Base-by-base conservation (phyloP, 2,329 filamentous ascomycete genomes). In the Endocalyx cinctus region DNA sequence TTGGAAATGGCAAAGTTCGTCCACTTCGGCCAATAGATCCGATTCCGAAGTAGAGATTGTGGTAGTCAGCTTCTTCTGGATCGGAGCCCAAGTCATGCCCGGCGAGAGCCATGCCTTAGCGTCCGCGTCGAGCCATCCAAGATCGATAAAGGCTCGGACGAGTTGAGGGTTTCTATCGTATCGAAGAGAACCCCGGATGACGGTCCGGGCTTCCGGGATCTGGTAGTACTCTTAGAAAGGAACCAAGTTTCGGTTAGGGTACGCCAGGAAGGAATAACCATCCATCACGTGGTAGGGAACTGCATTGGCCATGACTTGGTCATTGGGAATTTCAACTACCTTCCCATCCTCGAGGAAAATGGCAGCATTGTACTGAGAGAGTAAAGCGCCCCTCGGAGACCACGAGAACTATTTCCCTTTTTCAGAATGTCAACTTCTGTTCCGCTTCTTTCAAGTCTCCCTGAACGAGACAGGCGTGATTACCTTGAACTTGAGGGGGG, bases 131-230 rank as follows among this genome's bases (percentile, higher is more conserved):
- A 83, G 29, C 79, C 79, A 83, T 25, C 79, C 80, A 29, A 82
- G 77, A 47, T 82, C 77, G 31, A 81, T 76, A n/a, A 86, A 71
- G 16, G 70, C 70, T 54, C 76, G 77, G 56, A 85, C 72, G 56
- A 85, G 77, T 48, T 80, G 72, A 2, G 81, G 79, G 66, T 84
- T 83, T 8, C 79, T 79, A 41, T 77, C 66, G 64, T 82, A 85
- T 81, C n/a, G 67, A 16, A 84, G 69, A 3, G 81, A 82, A 29
- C 81, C 81, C 28, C 82, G 72, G 48, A 84, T 66, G 42, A 85
- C 69, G 18, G 77, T 83, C 51, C 82, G 63, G 5, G 79, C 79
- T 54, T 85, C 82, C 10, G 81, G 81, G 43, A 84, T 84, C 45
- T 67, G 63, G 64, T 85, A 86, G 38, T 76, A 71, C 62, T 83